Conservation (phyloP, 352 stramenopile species). For the Albugo laibachii region DNA sequence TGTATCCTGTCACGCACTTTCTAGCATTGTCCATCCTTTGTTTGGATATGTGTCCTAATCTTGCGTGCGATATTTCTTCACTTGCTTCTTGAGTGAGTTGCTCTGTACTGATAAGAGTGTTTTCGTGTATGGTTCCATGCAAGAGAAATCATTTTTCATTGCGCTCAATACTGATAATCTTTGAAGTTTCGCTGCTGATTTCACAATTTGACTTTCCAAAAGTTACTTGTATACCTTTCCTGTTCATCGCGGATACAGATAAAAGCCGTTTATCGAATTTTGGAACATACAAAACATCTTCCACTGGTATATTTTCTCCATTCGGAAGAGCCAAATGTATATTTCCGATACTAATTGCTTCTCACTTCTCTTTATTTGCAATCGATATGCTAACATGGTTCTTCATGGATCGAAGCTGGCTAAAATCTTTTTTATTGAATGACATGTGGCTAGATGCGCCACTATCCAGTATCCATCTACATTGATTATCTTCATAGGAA, state of each 20-base stretch:
- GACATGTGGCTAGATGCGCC: constrained; percentile 8
- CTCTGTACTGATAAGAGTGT: too few species aligned
- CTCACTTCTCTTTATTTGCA: constrained; percentile 4
- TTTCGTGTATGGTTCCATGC: too few species aligned
- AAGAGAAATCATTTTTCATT: too few species aligned
- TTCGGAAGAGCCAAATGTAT: constrained; percentile 1
- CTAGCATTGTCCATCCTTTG: too few species aligned
- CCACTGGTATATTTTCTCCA: constrained; percentile 1
- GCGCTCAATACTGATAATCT: too few species aligned
- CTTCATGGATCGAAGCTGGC: constrained; percentile 1
- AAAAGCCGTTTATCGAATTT: constrained; percentile 6
- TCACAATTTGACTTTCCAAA: constrained; percentile 1
- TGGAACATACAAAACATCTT: constrained; percentile 6
- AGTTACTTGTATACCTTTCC: constrained; percentile 4
- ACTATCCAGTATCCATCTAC: constrained; percentile 6
- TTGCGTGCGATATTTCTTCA: too few species aligned
- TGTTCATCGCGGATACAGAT: constrained; percentile 6
- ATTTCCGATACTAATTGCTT: not conserved
- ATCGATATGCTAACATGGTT: constrained; percentile 5
- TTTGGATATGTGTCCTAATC: too few species aligned
- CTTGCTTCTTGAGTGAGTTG: too few species aligned
- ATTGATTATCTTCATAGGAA: not conserved
- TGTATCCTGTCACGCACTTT: too few species aligned
- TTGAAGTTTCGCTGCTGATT: too few species aligned
- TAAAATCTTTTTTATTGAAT: constrained; percentile 3